Base-by-base conservation (phyloP, 192 early-diverging fungal genomes). In the Haplosporangium gracile region DNA sequence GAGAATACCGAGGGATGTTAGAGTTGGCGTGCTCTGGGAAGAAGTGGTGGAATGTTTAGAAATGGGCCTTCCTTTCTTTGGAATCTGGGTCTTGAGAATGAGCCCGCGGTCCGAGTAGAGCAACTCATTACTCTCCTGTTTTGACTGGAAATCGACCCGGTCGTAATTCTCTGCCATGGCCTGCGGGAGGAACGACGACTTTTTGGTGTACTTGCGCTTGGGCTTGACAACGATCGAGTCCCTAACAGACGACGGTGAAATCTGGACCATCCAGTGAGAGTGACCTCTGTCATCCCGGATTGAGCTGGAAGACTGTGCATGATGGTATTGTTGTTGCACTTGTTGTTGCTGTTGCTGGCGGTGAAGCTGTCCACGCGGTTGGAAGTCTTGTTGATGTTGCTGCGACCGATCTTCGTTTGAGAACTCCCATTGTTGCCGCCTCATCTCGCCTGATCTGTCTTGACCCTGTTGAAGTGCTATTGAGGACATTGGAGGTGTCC, bases 11-110 rank as follows among this genome's bases (percentile, higher is more conserved):
- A 78, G 73, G 65, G 79, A 80, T 13, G 84, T 70, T 7, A 86
- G 51, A n/a, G 75, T 81, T 68, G 84, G 79, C 20, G 79, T 78
- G 40, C 75, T 75, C 20, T 43, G 43, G 10, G 42, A 49, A 15
- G 72, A 74, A 3, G 72, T 43, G 1, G 75, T 26, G 34, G 79
- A 51, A 24, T 86, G 84, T 43, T 81, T 80, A 1, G 84, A 81
- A 29, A 86, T 81, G 18, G 84, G 84, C 8, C 84, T 76, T 15
- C 84, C 84, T 43, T 86, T 86, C 43, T 86, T 86, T 65, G 84
- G 84, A 26, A 86, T 86, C 68, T 86, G 84, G 18, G 84, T 78
- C 79, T 81, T 86, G 6, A 81, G 76, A 42, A 86, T 75, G 13
- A 86, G 72, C 1, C 84, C 84, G 1, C 84, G 84, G 26, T 86